Evolutionary conservation across 768 basidiomycete species (phyloP), one percentile per base, ranked within the genome.

Genomic region (Russula olivacea): DNA sequence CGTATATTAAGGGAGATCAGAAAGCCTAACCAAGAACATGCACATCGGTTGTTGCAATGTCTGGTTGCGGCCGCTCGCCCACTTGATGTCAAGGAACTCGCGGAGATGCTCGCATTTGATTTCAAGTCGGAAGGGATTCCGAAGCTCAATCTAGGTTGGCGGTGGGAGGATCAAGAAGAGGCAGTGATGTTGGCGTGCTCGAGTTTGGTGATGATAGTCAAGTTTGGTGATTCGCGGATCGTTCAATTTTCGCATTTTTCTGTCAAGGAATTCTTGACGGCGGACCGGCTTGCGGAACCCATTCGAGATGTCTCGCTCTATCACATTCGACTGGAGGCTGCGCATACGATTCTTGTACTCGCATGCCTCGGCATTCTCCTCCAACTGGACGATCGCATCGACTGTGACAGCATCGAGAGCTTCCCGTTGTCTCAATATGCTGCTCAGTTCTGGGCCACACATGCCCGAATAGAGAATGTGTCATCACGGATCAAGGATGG

Each of bases 161-260:
- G 56, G 0, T 47, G 43, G 43, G 56, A 57, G 4, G 41, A 57
- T 15, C 45, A 45, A 32, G 30, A 47, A 17, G 32, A 57, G 14
- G 32, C 56, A 32, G 45, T 57, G n/a, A 23, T 47, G 43, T 57
- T 45, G 5, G 21, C 56, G 5, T 57, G 56, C 30, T 57, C 56
- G 4, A 57, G 43, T 36, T 23, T 57, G 32, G 43, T 57, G 6
- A 32, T 23, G 30, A 21, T 57, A 9, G 45, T 48, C 56, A 34
- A 57, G 30, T 32, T 23, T 15, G 21, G 30, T n/a, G n/a, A 21
- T 17, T 57, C 30, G 12, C 56, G 43, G 8, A 15, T 57, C 1
- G 32, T 57, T 4, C 56, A 48, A 23, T 57, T 57, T 32, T 57
- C 56, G 12, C 56, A 57, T 10, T 47, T 55, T 23, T 55, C 54